phyloP scores from a whole-genome alignment of 192 early-diverging fungal species.

The Jimgerdemannia lactiflua region DNA sequence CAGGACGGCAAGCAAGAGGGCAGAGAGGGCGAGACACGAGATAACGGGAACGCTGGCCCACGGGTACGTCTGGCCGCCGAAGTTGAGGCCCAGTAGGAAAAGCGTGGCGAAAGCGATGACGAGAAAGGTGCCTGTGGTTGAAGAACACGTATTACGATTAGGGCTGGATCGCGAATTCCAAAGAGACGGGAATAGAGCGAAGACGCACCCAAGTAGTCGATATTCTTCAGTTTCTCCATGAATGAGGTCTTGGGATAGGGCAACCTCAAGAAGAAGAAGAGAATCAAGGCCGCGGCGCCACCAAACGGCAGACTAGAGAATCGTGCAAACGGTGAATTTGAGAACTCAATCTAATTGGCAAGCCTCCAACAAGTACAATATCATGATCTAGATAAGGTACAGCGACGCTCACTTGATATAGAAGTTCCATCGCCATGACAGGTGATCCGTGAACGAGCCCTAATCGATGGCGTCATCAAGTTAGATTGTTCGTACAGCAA shows the following conservation, averaged over 20 bases:
- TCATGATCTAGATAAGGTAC: not conserved
- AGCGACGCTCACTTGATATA: constrained; percentile 33
- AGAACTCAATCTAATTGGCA: not conserved
- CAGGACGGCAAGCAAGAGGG: constrained; percentile 21
- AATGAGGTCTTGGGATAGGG: constrained; percentile 20
- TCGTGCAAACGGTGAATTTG: not conserved
- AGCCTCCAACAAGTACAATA: too few relatives aligned
- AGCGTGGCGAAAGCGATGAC: constrained; percentile 48
- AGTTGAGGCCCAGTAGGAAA: constrained; percentile 62
- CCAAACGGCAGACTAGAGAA: constrained; percentile 34
- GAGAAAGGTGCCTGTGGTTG: constrained; percentile 25
- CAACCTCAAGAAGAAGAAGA: constrained; percentile 32
- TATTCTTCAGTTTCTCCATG: constrained; percentile 49
- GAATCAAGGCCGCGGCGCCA: constrained; percentile 34
- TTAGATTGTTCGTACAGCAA: constrained; percentile 1
- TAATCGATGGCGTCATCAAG: not conserved
- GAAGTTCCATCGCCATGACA: constrained; percentile 38
- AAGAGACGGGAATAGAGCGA: not conserved
- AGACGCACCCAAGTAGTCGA: constrained; percentile 58
- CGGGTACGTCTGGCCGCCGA: constrained; percentile 55
- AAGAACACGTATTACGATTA: not conserved
- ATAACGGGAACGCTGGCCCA: constrained; percentile 59
- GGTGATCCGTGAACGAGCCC: constrained; percentile 28
- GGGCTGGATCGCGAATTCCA: not conserved
- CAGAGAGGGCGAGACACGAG: constrained; percentile 40